These are phyloP conservation scores for Neospermospora avenae DNA, from an alignment of 2,329 filamentous ascomycete genomes.

Conservation along the genomic window DNA sequence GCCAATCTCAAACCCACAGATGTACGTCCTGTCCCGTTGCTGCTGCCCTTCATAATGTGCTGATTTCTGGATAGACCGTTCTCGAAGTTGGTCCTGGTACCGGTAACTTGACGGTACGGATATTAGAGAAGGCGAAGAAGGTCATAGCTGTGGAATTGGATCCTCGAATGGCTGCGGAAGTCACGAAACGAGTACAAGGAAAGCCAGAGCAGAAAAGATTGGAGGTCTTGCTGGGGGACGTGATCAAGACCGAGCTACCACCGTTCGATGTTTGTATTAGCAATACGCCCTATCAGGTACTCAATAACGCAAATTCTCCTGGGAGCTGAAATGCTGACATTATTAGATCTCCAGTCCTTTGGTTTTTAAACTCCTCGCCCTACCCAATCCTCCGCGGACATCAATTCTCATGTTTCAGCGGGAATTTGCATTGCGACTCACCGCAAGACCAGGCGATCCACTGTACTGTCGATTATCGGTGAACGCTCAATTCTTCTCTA, in stretches of 20 bases:
- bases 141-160: constrained; percentile 86
- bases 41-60: not conserved
- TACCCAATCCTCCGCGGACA: constrained; percentile 75
- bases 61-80: constrained; percentile 43
- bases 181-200: constrained; percentile 90
- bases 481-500: constrained; percentile 90
- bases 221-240: constrained; percentile 86
- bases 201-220: constrained; percentile 80
- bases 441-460: constrained; percentile 82
- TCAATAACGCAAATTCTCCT: constrained; percentile 22
- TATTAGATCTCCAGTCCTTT: constrained; percentile 80
- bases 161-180: constrained; percentile 85
- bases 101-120: constrained; percentile 84
- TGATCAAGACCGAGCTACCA: constrained; percentile 74
- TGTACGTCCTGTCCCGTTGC: constrained; percentile 37
- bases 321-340: constrained; percentile 22
- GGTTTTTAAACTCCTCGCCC: constrained; percentile 79
- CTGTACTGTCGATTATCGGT: constrained; percentile 89
- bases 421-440: constrained; percentile 87
- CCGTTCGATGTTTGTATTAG: constrained; percentile 82
- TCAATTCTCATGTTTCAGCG: constrained; percentile 96
- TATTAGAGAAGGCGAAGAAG: constrained; percentile 82
- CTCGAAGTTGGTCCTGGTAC: constrained; percentile 91
- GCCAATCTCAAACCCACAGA: constrained; percentile 87
- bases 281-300: constrained; percentile 61